Evolutionary conservation across 1,139 yeast species (phyloP), one percentile per base, ranked within the genome.

Genomic region (Taphrina flavorubra): DNA sequence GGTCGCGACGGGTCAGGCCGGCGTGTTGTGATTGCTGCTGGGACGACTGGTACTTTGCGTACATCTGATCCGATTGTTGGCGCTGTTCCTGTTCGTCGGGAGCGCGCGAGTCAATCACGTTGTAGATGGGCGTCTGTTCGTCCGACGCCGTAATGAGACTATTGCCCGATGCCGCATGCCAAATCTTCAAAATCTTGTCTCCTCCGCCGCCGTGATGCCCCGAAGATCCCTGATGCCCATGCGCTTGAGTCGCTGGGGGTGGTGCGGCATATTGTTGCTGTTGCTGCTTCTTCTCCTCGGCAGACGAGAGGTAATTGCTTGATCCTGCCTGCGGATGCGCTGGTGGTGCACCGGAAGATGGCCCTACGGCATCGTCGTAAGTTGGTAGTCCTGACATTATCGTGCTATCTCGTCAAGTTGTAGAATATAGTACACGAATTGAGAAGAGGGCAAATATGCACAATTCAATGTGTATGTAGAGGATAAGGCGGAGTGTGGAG

Each of bases 91-190:
- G 42, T 31, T 58, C 62, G 34, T 58, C 62, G 6, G 62, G 62
- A 8, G 62, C 62, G 42, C 62, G 62, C 10, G 62, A 58, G 31
- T 58, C 62, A 16, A 58, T 58, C 20, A 58, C 62, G 44, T 58
- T 58, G 51, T 58, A 58, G 6, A 58, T 58, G 39, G 62, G 62
- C 25, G 62, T 58, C 62, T 44, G 42, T 44, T 58, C 62, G 42
- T 58, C 62, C 20, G 62, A 51, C n/a, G 62, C 62, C 39, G 62
- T 58, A 42, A 58, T 10, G 37, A 58, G 62, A 36, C 62, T 58
- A 39, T 58, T 58, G n/a, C 62, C 62, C 53, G 62, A 58, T 2
- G 62, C 53, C 10, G 62, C 62, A 44, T 58, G 62, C 62, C 62
- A 58, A 36, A 58, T 58, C 62, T 58, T 58, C 42, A 58, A 16